Evolutionary conservation across 345 rosid genomes (phyloP), one percentile per base, ranked within the genome.

Genomic region (Citrus sinensis): DNA sequence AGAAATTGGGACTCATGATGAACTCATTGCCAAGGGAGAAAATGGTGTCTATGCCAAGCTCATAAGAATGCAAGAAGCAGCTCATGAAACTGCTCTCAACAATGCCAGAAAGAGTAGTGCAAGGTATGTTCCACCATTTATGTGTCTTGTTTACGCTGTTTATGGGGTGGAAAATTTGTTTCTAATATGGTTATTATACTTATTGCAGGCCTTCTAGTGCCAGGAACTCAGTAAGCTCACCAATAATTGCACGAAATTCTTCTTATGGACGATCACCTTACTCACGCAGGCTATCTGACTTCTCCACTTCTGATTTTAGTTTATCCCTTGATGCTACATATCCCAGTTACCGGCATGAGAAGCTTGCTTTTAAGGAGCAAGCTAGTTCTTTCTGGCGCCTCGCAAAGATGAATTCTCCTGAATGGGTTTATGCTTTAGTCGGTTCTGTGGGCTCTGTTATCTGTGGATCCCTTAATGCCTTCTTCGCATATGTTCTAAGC

Each of bases 81-180:
- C 99, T 10, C 97, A 95, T n/a, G 99, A 95, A 87, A 92, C 98
- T 20, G 97, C 99, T 60, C 83, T 92, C 70, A 93, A 79, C 81
- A 95, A 91, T 88, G 99, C 99, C 1, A 88, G 99, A 85, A 95
- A 93, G 88, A 95, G 99, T 82, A 95, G 99, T 29, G 99, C 99
- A 29, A 93, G 98, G 98, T 95, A 54, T 80, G 70, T 13, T 78
- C 75, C 16, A 1, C 67, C 55, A 46, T 13, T 55, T 51, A 25
- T 49, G n/a, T 13, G 4, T 54, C n/a, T 16, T 67, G 9, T 69
- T 79, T 35, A 29, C 40, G 20, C 56, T 64, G 14, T 54, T 17
- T 65, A 70, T 27, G 35, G 20, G 25, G 46, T 2, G 0, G 13
- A 64, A 35, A 67, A 32, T 64, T 37, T 56, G 0, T 65, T 65